phyloP scores from a whole-genome alignment of 2,329 filamentous ascomycete species.

The Pseudogymnoascus sp. region DNA sequence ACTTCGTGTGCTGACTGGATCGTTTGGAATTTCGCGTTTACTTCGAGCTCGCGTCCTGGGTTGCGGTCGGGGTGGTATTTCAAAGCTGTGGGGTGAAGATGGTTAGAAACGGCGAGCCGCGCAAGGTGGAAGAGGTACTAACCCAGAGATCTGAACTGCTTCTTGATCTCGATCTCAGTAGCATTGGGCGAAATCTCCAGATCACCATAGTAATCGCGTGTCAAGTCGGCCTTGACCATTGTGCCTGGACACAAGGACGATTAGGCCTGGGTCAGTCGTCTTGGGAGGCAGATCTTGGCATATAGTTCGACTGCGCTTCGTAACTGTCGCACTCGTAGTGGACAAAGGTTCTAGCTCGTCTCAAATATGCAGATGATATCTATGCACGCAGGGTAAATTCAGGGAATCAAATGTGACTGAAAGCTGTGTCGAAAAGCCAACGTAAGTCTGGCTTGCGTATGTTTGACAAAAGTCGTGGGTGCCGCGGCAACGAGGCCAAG shows the following conservation, averaged over 20 bases:
- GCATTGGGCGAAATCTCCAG: constrained; percentile 52
- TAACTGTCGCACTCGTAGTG: neutral
- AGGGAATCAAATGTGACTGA: neutral
- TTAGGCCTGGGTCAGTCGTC: neutral
- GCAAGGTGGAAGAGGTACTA: constrained; percentile 17
- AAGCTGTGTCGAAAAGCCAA: neutral
- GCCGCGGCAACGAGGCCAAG: neutral
- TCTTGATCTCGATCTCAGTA: constrained; percentile 57
- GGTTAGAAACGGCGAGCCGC: constrained; percentile 10
- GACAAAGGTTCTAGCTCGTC: neutral
- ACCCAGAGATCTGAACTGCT: constrained; percentile 61
- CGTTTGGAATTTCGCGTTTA: constrained; percentile 59
- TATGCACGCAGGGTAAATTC: neutral
- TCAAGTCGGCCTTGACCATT: constrained; percentile 30
- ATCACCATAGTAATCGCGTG: constrained; percentile 58
- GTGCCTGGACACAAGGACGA: neutral
- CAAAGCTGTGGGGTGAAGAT: constrained; percentile 39
- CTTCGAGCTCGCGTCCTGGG: constrained; percentile 57
- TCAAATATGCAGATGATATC: neutral
- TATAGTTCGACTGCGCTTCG: neutral
- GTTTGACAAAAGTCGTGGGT: neutral
- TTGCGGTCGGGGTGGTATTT: constrained; percentile 66
- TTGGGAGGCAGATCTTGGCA: neutral
- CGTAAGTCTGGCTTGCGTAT: neutral
- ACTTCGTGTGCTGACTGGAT: constrained; percentile 65